Evolutionary conservation across 176 grass and related monocot species (phyloP).

Genomic region (Luzula sylvatica): DNA sequence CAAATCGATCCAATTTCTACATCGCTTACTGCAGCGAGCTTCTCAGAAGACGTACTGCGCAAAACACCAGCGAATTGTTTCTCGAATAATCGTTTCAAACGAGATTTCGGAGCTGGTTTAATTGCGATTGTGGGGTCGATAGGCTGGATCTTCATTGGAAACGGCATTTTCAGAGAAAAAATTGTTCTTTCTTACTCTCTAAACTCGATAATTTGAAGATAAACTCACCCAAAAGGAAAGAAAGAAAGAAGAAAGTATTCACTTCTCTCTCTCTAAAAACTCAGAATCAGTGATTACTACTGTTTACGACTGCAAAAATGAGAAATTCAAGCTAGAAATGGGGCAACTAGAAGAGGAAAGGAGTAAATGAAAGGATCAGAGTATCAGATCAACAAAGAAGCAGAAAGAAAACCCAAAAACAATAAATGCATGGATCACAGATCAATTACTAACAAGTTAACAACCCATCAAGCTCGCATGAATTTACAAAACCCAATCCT

Average conservation of each 20-base stretch:
- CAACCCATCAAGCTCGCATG: slow-evolving; percentile 10
- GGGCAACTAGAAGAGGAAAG: not conserved
- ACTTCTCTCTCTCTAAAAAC: slow-evolving; percentile 11
- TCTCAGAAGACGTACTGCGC: slow-evolving; percentile 56
- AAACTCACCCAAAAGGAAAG: not conserved
- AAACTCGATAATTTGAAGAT: too few species aligned
- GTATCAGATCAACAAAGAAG: not conserved
- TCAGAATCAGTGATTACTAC: not conserved
- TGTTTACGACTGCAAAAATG: not conserved
- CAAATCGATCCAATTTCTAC: slow-evolving; percentile 68
- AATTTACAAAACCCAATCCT: not conserved
- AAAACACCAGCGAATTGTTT: slow-evolving; percentile 46
- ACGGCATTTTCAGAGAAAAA: not conserved
- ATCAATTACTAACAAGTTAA: not conserved
- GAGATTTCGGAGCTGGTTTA: slow-evolving; percentile 39
- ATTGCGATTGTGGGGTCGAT: slow-evolving; percentile 38
- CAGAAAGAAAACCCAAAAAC: slow-evolving; percentile 13
- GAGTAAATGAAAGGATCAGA: slow-evolving; percentile 9
- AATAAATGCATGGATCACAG: slow-evolving; percentile 8
- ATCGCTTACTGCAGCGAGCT: slow-evolving; percentile 36
- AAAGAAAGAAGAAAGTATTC: not conserved
- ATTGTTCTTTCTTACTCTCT: too few species aligned
- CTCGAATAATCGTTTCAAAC: slow-evolving; percentile 86
- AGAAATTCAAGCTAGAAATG: slow-evolving; percentile 10
- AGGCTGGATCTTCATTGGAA: slow-evolving; percentile 59